Percentiles rank a stretch among this genome's conserved stretches.
Evolutionary conservation across 805 yeast species (phyloP).

Genomic region (Priceomyces carsonii): DNA sequence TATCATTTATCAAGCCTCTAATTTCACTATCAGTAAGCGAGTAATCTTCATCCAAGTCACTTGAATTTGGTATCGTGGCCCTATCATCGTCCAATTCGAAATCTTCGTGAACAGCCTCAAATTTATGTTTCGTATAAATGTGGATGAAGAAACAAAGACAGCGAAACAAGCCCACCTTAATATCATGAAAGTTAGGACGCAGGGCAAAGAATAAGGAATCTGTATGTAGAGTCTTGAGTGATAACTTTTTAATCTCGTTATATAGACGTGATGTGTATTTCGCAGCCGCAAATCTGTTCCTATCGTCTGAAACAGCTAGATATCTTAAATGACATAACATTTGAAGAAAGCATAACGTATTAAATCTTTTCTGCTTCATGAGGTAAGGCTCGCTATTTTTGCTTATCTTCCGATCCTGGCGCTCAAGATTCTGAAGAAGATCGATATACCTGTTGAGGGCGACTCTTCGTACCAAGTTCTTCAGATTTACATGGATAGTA

Average conservation of each 20-base stretch:
- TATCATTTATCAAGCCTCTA: not conserved
- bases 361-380: not conserved
- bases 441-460: not conserved
- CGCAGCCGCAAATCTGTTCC: not conserved
- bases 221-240: not conserved
- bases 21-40: not conserved
- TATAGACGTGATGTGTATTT: not conserved
- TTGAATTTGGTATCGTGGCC: no score
- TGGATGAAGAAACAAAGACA: slow-evolving; percentile 1
- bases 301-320: not conserved
- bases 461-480: not conserved
- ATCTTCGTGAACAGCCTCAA: not conserved
- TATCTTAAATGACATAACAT: not conserved
- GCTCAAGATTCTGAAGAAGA: not conserved
- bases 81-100: no score
- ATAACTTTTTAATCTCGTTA: not conserved
- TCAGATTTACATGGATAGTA: not conserved
- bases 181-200: not conserved
- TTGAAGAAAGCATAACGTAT: slow-evolving; percentile 1
- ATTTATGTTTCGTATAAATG: not conserved
- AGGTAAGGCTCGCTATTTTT: not conserved
- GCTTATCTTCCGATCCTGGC: no score
- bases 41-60: no score
- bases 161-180: not conserved
- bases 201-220: not conserved